Evolutionary conservation across 1,139 yeast genomes (phyloP), one percentile per base, ranked within the genome.

Genomic region (Lipomyces yarrowii): DNA sequence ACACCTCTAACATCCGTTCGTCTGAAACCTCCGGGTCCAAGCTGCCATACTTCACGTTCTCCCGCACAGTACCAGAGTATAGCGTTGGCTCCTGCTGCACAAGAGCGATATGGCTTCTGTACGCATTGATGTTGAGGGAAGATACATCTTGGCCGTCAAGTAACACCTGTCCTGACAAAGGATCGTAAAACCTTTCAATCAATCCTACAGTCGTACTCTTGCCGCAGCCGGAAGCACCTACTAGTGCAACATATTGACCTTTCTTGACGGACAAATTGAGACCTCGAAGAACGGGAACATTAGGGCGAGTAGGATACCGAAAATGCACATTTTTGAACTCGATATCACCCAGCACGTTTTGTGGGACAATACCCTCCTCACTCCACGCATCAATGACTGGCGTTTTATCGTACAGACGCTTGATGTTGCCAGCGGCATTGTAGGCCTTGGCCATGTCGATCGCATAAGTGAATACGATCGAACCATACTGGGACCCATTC

Each of bases 141-240:
- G 84, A 78, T 59, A 93, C 86, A 71, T 89, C 86, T 69, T 87
- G 84, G 7, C 88, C 90, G 74, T 91, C 96, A 32, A 92, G 82
- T 30, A 82, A 71, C n/a, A 92, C 86, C 57, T 77, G 73, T 5
- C 98, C 98, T 0, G 80, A 73, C 3, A 81, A 74, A 1, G 96
- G 94, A 71, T 89, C 87, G 76, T 93, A 93, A 76, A 90, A 91
- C 64, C 96, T 80, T 70, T 92, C 83, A 64, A 91, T 77, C 62
- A 93, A 79, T 35, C 93, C 90, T 15, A 96, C 89, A 51, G 94
- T 88, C 0, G 98, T 93, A 1, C 96, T 90, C 78, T 93, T 93
- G 56, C 98, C 98, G 73, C 96, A 86, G 6, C 98, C 98, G 3
- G 97, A 90, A 0, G 97, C 94, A 0, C 98, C 98, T 2, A 93